Evolutionary conservation across 1,284 basidiomycete genomes (phyloP).

Genomic region (Malassezia slooffiae): DNA sequence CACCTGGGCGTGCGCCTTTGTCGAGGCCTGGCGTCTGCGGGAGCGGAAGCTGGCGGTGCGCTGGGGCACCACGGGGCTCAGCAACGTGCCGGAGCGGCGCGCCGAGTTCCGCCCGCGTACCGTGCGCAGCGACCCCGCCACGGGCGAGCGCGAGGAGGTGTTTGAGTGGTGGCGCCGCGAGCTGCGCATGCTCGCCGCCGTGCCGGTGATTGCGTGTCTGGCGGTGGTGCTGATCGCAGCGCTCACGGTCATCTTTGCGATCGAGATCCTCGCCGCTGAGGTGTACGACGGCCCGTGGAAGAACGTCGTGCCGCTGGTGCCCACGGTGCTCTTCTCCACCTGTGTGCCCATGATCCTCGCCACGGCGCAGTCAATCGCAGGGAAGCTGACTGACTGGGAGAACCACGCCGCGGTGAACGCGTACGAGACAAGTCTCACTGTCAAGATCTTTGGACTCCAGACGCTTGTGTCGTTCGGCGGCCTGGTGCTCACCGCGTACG

Average conservation of each 20-base stretch:
- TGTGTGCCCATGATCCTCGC: slow-evolving; percentile 74
- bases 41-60: slow-evolving; percentile 39
- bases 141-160: slow-evolving; percentile 38
- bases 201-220: slow-evolving; percentile 70
- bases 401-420: slow-evolving; percentile 57
- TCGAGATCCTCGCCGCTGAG: slow-evolving; percentile 44
- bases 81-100: slow-evolving; percentile 21
- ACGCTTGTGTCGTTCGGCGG: slow-evolving; percentile 71
- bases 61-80: slow-evolving; percentile 38
- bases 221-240: slow-evolving; percentile 57
- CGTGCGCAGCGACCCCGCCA: slow-evolving; percentile 24
- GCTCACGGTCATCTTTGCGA: slow-evolving; percentile 46
- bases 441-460: slow-evolving; percentile 82
- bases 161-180: slow-evolving; percentile 49
- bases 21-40: slow-evolving; percentile 42
- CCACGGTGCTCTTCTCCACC: slow-evolving; percentile 71
- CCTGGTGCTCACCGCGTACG: slow-evolving; percentile 35
- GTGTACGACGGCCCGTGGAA: slow-evolving; percentile 68
- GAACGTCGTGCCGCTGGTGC: slow-evolving; percentile 60
- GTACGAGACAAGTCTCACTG: slow-evolving; percentile 67
- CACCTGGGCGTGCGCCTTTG: slow-evolving; percentile 31
- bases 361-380: slow-evolving; percentile 63
- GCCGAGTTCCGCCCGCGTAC: slow-evolving; percentile 29
- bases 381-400: slow-evolving; percentile 72
- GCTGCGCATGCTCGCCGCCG: slow-evolving; percentile 59